These are phyloP conservation scores for Globisporangium recalcitrans DNA, from an alignment of 352 stramenopile genomes.

Conservation along the genomic window DNA sequence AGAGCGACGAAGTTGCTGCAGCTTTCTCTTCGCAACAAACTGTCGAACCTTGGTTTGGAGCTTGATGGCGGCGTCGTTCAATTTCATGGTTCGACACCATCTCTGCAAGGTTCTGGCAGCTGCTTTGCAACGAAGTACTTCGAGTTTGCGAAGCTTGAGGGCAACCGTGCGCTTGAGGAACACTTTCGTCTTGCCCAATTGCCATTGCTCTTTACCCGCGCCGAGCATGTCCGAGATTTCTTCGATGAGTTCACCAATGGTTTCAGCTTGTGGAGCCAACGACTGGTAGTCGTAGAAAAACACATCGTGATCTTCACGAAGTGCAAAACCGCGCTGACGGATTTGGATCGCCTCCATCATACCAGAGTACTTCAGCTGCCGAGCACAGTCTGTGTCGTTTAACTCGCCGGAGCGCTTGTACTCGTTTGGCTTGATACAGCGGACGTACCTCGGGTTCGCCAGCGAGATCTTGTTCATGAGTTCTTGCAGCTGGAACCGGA, in stretches of 20 bases:
- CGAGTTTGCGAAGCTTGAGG: constrained; percentile 78
- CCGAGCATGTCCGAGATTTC: constrained; percentile 83
- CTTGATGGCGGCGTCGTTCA: constrained; percentile 42
- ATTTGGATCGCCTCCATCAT: constrained; percentile 92
- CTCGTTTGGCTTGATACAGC: constrained; percentile 88
- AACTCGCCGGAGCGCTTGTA: constrained; percentile 72
- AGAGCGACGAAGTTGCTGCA: constrained; percentile 46
- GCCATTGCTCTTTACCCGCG: constrained; percentile 86
- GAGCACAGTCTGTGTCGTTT: constrained; percentile 78
- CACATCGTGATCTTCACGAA: constrained; percentile 86
- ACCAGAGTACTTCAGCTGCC: constrained; percentile 88
- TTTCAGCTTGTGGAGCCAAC: constrained; percentile 78
- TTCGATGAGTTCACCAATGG: constrained; percentile 77
- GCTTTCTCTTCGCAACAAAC: constrained; percentile 50
- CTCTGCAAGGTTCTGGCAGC: constrained; percentile 77
- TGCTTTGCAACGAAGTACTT: constrained; percentile 79
- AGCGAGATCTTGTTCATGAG: constrained; percentile 88
- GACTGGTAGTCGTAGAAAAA: constrained; percentile 90
- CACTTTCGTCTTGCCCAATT: constrained; percentile 85
- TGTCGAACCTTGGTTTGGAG: constrained; percentile 75
- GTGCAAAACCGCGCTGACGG: constrained; percentile 79
- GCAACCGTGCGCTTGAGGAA: constrained; percentile 80
- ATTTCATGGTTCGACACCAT: constrained; percentile 73
- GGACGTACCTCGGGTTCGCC: constrained; percentile 84
- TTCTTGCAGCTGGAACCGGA: constrained; percentile 86